Base-by-base conservation (phyloP, 164 flowering plant genomes). In the Aristolochia fimbriata region DNA sequence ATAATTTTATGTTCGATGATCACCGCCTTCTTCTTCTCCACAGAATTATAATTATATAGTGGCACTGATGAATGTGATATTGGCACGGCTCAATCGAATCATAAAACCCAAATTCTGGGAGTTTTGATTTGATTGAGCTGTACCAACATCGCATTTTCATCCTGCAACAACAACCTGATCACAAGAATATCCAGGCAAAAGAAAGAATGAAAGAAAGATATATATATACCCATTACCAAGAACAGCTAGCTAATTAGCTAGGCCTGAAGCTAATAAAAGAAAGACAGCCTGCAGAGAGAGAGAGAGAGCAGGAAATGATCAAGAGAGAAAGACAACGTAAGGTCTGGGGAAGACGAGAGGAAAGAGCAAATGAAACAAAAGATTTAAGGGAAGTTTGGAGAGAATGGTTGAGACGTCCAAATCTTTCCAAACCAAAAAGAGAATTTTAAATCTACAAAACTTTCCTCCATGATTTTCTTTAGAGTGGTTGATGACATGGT, bases 71-170 rank as follows among this genome's bases (percentile, higher is more conserved):
- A 60, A 62, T 13, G 56, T 70, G 88, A 83, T 81, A 83, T 83
- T 83, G 88, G 86, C 88, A 70, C 88, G 84, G 88, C 88, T 83
- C 88, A 83, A 83, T 83, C 88, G 80, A 68, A 83, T 61, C 22
- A 76, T 80, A 78, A 24, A 68, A 61, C 73, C 74, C 77, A 48
- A 55, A 6, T 60, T 16, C 66, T 71, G 73, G 68, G 80, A 71
- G 71, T 69, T 83, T 80, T 80, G 65, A 73, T 74, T 68, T 81
- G 81, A 80, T 83, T 80, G 87, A 83, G 75, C 81, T 79, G 48
- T 75, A 51, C 87, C 87, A 83, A 83, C 79, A 79, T 76, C 84
- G 58, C 58, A 59, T 62, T 41, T 48, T 52, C 49, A 43, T 46
- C 62, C 65, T 37, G 15, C 33, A 54, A 12, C 9, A 31, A 24